Percentiles rank a stretch among this genome's conserved stretches.
These are phyloP conservation scores for Venturia effusa DNA, from an alignment of 2,329 filamentous ascomycete genomes.

Conservation along the genomic window DNA sequence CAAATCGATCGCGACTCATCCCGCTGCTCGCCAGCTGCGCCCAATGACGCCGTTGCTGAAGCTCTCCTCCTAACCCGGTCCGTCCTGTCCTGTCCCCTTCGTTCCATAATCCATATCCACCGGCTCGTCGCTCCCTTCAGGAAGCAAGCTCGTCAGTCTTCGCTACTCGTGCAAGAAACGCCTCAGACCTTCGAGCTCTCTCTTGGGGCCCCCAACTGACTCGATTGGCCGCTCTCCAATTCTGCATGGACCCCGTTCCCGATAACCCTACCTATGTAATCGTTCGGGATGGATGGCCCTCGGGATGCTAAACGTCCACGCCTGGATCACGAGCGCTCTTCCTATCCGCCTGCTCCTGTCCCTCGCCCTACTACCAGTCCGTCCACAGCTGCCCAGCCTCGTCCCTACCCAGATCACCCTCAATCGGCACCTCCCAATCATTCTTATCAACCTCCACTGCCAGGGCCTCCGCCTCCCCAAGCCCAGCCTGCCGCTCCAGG, in stretches of 20 bases:
- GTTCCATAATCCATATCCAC: constrained; percentile 7
- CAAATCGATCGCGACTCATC: not conserved
- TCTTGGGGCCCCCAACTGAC: not conserved
- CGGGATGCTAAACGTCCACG: constrained; percentile 11
- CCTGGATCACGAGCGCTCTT: constrained; percentile 7
- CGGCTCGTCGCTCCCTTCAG: constrained; percentile 7
- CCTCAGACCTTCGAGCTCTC: not conserved
- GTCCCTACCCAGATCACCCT: constrained; percentile 5
- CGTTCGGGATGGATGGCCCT: constrained; percentile 6
- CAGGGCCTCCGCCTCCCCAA: not conserved
- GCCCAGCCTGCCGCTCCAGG: not conserved
- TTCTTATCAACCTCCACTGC: constrained; percentile 1
- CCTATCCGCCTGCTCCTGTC: constrained; percentile 6
- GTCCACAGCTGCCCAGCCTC: not conserved
- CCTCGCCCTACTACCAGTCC: constrained; percentile 6
- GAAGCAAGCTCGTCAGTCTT: constrained; percentile 1
- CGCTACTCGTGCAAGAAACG: not conserved
- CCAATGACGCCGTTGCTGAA: constrained; percentile 8
- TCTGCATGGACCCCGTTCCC: constrained; percentile 5
- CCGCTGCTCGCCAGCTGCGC: not conserved
- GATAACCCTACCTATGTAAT: not conserved
- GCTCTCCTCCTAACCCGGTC: not conserved
- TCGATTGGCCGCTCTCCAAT: not conserved
- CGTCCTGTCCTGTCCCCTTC: not conserved
- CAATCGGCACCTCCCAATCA: not conserved